These are phyloP conservation scores for Monosporascus cannonballus DNA, from an alignment of 2,329 filamentous ascomycete genomes.

Conservation along the genomic window DNA sequence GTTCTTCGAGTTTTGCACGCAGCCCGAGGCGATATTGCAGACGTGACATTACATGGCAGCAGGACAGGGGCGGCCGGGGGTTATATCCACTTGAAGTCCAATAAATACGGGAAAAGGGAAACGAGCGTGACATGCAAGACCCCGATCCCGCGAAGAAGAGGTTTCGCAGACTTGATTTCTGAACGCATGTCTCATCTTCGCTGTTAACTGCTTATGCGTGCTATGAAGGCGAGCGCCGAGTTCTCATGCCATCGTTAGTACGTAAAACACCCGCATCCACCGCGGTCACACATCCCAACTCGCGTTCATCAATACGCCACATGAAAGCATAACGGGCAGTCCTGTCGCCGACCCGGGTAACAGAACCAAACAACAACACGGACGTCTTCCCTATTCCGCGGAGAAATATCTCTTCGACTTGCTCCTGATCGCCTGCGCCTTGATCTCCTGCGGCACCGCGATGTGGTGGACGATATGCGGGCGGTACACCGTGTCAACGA, in stretches of 20 bases:
- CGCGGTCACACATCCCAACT: background rate
- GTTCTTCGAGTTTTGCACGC: background rate
- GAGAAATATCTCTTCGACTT: constrained; percentile 69
- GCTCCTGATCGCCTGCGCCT: constrained; percentile 59
- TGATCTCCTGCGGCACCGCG: constrained; percentile 61
- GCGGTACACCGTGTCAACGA: constrained; percentile 25
- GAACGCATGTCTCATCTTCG: too few relatives aligned
- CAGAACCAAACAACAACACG: background rate
- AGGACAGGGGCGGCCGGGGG: background rate
- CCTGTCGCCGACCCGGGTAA: background rate
- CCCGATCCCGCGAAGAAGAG: too few relatives aligned
- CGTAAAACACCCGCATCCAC: background rate
- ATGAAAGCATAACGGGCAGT: background rate
- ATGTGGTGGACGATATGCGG: constrained; percentile 94
- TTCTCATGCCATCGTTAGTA: background rate
- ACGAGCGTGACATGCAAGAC: background rate
- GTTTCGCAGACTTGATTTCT: too few relatives aligned
- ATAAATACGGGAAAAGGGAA: background rate
- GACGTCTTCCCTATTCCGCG: constrained; percentile 42
- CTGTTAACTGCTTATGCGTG: too few relatives aligned
- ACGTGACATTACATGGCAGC: background rate
- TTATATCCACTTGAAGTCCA: background rate
- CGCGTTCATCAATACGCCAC: background rate
- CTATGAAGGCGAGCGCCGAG: background rate
- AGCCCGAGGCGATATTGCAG: background rate